These are phyloP conservation scores for Penicillium glabrum DNA, from an alignment of 2,329 filamentous ascomycete genomes.

Conservation along the genomic window DNA sequence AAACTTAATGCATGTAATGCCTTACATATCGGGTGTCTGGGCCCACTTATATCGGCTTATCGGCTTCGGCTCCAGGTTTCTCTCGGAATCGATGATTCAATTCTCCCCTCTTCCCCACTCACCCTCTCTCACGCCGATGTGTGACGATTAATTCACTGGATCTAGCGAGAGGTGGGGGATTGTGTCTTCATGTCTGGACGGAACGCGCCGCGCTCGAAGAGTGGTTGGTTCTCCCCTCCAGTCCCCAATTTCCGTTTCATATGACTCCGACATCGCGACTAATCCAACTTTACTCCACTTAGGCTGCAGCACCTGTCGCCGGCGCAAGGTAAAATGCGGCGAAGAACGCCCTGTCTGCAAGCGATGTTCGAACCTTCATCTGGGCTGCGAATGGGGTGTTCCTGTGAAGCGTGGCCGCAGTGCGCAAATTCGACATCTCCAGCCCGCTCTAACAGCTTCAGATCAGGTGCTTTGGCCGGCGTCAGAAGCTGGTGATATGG, in stretches of 20 bases:
- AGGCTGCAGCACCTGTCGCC: constrained; percentile 42
- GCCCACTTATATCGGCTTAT: not conserved
- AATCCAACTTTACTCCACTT: not conserved
- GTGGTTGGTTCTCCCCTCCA: constrained; percentile 26
- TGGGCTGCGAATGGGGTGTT: constrained; percentile 37
- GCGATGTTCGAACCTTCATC: constrained; percentile 31
- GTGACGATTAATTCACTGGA: constrained; percentile 10
- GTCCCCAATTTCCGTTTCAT: not conserved
- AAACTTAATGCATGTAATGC: not conserved
- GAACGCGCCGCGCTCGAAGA: constrained; percentile 42
- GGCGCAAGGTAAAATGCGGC: constrained; percentile 37
- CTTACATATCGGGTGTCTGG: not conserved
- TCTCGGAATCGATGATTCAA: constrained; percentile 2
- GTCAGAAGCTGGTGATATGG: constrained; percentile 5
- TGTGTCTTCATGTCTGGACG: constrained; percentile 32
- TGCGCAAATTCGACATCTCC: constrained; percentile 26
- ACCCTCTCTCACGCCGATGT: constrained; percentile 6
- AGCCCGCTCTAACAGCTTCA: constrained; percentile 20
- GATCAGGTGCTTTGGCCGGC: constrained; percentile 5
- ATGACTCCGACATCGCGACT: constrained; percentile 1
- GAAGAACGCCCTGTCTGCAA: constrained; percentile 36
- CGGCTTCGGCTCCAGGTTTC: constrained; percentile 1
- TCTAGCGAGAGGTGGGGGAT: constrained; percentile 10
- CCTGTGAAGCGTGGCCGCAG: constrained; percentile 28
- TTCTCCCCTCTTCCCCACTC: not conserved